Conservation (phyloP, 805 yeast genomes). For the Kregervanrija fluxuum region DNA sequence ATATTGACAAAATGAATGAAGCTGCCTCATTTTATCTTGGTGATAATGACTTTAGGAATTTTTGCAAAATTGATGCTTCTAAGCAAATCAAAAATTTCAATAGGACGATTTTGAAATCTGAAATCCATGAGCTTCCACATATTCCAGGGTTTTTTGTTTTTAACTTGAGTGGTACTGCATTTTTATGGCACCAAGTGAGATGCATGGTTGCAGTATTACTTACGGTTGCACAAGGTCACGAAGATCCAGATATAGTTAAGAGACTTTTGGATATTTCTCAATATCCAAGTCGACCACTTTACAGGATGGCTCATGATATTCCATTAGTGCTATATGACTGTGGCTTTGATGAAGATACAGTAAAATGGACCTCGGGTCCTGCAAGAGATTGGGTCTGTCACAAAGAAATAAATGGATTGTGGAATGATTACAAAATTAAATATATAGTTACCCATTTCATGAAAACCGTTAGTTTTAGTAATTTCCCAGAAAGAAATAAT, state of each 20-base stretch:
- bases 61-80: slow-evolving; percentile 90
- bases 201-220: slow-evolving; percentile 87
- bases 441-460: slow-evolving; percentile 44
- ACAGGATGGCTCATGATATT: slow-evolving; percentile 83
- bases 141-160: slow-evolving; percentile 48
- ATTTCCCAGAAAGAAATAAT: slow-evolving; percentile 19
- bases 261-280: slow-evolving; percentile 51
- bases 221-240: slow-evolving; percentile 72
- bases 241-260: slow-evolving; percentile 48
- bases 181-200: slow-evolving; percentile 96
- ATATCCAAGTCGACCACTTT: slow-evolving; percentile 64
- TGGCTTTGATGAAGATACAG: slow-evolving; percentile 44
- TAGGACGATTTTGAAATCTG: slow-evolving; percentile 47
- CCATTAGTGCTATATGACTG: slow-evolving; percentile 88
- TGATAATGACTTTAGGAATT: slow-evolving; percentile 85
- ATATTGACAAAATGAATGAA: slow-evolving; percentile 56
- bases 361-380: slow-evolving; percentile 54
- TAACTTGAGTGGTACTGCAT: slow-evolving; percentile 81
- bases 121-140: slow-evolving; percentile 15
- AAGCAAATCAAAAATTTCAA: slow-evolving; percentile 79
- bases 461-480: slow-evolving; percentile 30
- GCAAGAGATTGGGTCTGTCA: slow-evolving; percentile 34
- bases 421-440: slow-evolving; percentile 53
- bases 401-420: slow-evolving; percentile 39
- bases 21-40: slow-evolving; percentile 66